Evolutionary conservation across 2,329 filamentous ascomycete species (phyloP), one percentile per base, ranked within the genome.

Genomic region (Sarocladiaceae sp.): DNA sequence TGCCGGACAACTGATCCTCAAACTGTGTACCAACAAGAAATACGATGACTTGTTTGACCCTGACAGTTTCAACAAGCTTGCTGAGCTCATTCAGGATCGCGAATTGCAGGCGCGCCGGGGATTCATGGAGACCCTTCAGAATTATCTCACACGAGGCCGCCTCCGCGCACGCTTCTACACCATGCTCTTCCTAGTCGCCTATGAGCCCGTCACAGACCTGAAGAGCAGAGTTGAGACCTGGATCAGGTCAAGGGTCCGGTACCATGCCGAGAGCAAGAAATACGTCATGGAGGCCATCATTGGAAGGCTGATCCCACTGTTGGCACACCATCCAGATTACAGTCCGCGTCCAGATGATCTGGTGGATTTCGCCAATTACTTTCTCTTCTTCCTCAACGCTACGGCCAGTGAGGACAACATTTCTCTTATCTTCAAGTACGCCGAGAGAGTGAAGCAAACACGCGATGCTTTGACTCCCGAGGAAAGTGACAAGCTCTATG

Each of bases 321-420:
- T 98, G 33, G 90, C 91, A 4, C 91, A 97, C 60, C 93, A 98
- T 60, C 90, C 90, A 1, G 93, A 98, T 61, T 96, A 91, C 53
- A 80, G 77, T 48, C 61, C 73, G 2, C 74, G 78, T 5, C 65
- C 80, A 2, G 74, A 80, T 12, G 83, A 89, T 39, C 67, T 96
- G 40, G 72, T 82, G 34, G 88, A 95, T 58, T 90, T 95, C 61
- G 82, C 87, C 5, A 82, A 82, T 53, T 98, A 97, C 61, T 82
- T 98, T 47, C 63, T 96, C 33, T 96, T 91, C 66, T 98, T 95
- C 59, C 72, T 97, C 37, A 82, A 76, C 49, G 80, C 83, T 29
- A 82, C 96, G 15, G 88, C 88, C 9, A 91, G 82, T 1, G 86
- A 95, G 60, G 79, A 87, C 34, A 98, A 96, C 55, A 73, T 97